Evolutionary conservation across 495 filamentous ascomycete species (phyloP).

Genomic region (Trichoderma virens): DNA sequence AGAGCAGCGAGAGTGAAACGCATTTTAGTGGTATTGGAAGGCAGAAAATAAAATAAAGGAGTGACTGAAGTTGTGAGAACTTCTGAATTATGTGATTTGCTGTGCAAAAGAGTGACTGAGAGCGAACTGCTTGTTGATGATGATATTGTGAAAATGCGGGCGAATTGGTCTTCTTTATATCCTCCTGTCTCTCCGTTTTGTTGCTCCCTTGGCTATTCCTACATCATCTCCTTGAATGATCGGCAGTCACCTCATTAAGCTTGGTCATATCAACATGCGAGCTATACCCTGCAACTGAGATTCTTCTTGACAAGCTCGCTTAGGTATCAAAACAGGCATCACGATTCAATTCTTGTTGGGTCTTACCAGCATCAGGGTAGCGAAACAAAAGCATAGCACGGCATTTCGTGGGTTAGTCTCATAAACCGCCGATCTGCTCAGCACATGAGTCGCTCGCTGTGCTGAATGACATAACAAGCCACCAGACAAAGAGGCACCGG

Average conservation of each 20-base stretch:
- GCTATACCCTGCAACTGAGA: neutral
- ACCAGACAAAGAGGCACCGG: neutral
- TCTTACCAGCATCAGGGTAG: neutral
- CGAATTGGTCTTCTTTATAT: slow-evolving; percentile 3
- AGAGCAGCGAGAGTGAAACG: neutral
- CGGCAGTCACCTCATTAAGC: neutral
- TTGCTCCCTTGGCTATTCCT: neutral
- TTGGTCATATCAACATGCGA: neutral
- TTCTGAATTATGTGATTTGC: neutral
- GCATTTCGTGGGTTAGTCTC: neutral
- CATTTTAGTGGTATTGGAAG: slow-evolving; percentile 5
- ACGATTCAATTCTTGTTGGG: neutral
- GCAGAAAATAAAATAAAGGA: neutral
- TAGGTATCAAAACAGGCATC: neutral
- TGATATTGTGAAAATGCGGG: neutral
- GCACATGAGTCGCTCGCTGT: neutral
- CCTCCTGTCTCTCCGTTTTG: neutral
- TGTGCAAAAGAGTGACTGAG: slow-evolving; percentile 7
- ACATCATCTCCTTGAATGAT: neutral
- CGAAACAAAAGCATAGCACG: neutral
- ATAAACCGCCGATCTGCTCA: neutral
- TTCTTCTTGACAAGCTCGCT: neutral
- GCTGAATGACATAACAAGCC: neutral
- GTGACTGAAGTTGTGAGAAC: slow-evolving; percentile 7
- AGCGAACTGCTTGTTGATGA: slow-evolving; percentile 5